A percentile compares a stretch with the other conserved stretches of the same genome.
Conservation (phyloP, 495 filamentous ascomycete species). For the Acidomyces sp. region DNA sequence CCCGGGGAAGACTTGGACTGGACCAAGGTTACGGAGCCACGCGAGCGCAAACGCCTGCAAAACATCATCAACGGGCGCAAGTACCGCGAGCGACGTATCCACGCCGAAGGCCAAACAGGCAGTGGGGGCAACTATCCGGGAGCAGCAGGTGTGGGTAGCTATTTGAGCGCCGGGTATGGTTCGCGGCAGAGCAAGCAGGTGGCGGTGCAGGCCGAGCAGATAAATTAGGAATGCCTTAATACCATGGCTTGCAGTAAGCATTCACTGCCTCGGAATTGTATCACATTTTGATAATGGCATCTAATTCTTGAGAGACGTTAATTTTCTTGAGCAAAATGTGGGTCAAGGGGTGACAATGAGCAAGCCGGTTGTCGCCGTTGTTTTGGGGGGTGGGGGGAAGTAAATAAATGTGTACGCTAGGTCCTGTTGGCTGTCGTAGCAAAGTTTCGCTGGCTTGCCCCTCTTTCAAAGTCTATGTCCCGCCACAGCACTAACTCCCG, state of each 20-base stretch:
- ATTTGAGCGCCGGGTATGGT: constrained; percentile 17
- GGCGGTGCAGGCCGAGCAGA: neutral
- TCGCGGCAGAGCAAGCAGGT: constrained; percentile 1
- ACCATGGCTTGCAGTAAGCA: too few species aligned
- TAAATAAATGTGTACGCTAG: too few species aligned
- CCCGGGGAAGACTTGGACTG: constrained; percentile 21
- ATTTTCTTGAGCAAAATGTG: too few species aligned
- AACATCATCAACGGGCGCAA: constrained; percentile 22
- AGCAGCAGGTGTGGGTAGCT: constrained; percentile 15
- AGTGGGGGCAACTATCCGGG: constrained; percentile 21
- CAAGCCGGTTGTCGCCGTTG: too few species aligned
- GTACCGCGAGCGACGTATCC: constrained; percentile 17
- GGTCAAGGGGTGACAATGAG: too few species aligned
- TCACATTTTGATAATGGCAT: neutral
- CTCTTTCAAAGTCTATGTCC: too few species aligned
- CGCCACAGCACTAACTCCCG: too few species aligned
- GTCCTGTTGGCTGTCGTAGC: too few species aligned
- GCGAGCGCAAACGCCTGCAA: constrained; percentile 19
- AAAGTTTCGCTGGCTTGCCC: too few species aligned
- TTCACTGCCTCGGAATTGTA: too few species aligned
- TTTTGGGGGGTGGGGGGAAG: too few species aligned
- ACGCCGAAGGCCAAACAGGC: constrained; percentile 16
- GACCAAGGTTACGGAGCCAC: constrained; percentile 19
- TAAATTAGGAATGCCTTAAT: neutral
- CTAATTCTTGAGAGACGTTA: neutral